phyloP scores from a whole-genome alignment of 106 monocot genomes.

The Dendrobium catenatum region DNA sequence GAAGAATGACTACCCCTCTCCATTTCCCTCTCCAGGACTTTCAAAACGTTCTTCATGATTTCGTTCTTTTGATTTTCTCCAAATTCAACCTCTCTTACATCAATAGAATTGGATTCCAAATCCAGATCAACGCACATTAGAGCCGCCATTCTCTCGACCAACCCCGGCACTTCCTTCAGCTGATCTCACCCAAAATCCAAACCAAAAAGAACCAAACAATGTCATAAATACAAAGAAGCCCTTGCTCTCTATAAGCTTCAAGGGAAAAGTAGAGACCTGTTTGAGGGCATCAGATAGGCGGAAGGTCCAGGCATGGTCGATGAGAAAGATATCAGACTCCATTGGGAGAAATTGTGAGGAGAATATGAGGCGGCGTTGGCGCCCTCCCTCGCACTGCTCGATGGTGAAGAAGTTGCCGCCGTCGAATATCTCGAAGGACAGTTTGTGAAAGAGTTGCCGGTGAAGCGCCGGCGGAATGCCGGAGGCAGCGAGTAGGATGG shows the following conservation, averaged over 20 bases:
- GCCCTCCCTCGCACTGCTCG: constrained; percentile 71
- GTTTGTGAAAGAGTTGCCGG: constrained; percentile 60
- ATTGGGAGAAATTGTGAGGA: constrained; percentile 34
- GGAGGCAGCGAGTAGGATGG: constrained; percentile 69
- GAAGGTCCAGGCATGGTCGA: constrained; percentile 95
- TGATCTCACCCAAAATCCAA: constrained; percentile 16
- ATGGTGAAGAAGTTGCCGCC: constrained; percentile 72
- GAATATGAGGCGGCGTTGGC: constrained; percentile 68
- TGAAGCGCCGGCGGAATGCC: constrained; percentile 71
- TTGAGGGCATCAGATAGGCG: constrained; percentile 79
- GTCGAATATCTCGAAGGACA: constrained; percentile 79
- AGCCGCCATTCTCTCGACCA: constrained; percentile 87
- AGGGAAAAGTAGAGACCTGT: constrained; percentile 30
- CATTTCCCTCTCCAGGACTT: constrained; percentile 51
- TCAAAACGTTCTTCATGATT: constrained; percentile 15
- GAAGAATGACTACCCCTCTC: constrained; percentile 39
- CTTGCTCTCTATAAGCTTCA: constrained; percentile 6
- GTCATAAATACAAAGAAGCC: not conserved
- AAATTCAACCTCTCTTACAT: constrained; percentile 12
- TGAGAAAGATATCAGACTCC: constrained; percentile 74
- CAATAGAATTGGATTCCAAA: constrained; percentile 19
- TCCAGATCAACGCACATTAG: constrained; percentile 94
- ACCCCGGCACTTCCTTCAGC: constrained; percentile 68
- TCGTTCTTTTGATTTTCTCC: constrained; percentile 17
- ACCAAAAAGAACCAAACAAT: not conserved